Conservation (phyloP, 139 green algal genomes). For the Trebouxia sp. region DNA sequence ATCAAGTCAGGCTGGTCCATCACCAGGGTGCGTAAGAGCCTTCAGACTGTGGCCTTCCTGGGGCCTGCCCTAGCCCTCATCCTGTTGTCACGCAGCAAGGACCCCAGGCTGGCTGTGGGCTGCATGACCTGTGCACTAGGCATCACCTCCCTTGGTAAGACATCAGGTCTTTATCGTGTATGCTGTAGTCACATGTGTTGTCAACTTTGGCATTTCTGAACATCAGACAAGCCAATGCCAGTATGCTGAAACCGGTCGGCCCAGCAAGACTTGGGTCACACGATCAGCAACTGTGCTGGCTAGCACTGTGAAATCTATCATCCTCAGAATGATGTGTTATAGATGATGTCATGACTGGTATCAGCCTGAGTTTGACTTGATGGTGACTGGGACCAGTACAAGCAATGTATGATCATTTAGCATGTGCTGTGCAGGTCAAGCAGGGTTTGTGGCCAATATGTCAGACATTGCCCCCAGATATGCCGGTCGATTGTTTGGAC, state of each 20-base stretch:
- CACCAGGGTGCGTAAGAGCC: conserved; percentile 38
- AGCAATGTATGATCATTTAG: not conserved
- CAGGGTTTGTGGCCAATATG: conserved; percentile 88
- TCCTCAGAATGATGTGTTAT: too few relatives aligned
- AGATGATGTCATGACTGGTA: too few relatives aligned
- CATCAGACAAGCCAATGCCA: too few relatives aligned
- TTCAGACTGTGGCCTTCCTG: conserved; percentile 82
- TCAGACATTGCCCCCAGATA: conserved; percentile 81
- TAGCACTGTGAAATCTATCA: too few relatives aligned
- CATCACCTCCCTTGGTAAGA: conserved; percentile 77
- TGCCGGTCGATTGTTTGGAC: conserved; percentile 83
- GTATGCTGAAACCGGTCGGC: too few relatives aligned
- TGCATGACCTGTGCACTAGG: conserved; percentile 78
- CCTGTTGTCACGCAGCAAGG: conserved; percentile 51
- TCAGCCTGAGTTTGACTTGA: too few relatives aligned
- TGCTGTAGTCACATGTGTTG: too few relatives aligned
- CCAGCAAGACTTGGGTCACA: too few relatives aligned
- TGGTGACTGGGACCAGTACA: not conserved
- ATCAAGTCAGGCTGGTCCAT: conserved; percentile 51
- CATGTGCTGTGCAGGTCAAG: conserved; percentile 48
- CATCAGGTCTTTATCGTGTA: too few relatives aligned
- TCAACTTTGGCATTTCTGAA: too few relatives aligned
- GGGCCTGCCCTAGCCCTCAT: conserved; percentile 74
- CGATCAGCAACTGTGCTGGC: too few relatives aligned
- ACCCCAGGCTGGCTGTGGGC: conserved; percentile 45